Percentiles rank a stretch among this genome's conserved stretches.
Conservation (phyloP, 768 basidiomycete species). For the Paxillus involutus region DNA sequence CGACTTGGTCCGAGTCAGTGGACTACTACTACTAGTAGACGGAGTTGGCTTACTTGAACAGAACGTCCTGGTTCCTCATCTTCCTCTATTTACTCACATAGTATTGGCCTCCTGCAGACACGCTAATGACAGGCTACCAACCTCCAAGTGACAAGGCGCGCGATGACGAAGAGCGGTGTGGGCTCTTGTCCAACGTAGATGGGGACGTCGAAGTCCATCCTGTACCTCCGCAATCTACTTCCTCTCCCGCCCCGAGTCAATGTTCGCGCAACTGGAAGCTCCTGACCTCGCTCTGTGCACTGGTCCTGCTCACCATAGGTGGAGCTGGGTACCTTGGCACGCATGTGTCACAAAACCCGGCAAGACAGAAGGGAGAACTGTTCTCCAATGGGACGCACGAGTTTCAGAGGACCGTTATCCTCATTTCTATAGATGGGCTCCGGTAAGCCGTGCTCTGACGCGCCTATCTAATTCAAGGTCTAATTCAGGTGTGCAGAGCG, state of each 20-base stretch:
- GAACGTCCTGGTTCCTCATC: no score
- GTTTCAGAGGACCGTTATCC: conserved; percentile 76
- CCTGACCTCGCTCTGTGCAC: conserved; percentile 8
- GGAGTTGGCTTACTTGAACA: no score
- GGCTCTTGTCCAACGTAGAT: conserved; percentile 18
- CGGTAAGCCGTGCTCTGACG: conserved; percentile 42
- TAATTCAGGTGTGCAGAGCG: conserved; percentile 46
- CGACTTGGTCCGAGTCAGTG: no score
- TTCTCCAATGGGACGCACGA: conserved; percentile 82
- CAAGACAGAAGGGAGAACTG: conserved; percentile 28
- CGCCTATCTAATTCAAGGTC: neutral
- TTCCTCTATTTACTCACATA: no score
- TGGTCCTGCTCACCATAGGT: conserved; percentile 15
- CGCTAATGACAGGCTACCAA: neutral
- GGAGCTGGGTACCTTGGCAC: conserved; percentile 10
- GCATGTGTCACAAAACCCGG: neutral
- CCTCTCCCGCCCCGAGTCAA: neutral
- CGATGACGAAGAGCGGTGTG: conserved; percentile 27
- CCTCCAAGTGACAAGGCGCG: neutral
- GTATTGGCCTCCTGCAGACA: neutral
- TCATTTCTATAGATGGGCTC: conserved; percentile 87
- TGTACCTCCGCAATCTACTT: neutral
- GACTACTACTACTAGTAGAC: no score
- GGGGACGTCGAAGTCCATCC: conserved; percentile 1
- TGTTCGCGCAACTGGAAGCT: conserved; percentile 6